Base-by-base conservation (phyloP, 768 basidiomycete species). In the Termitomyces sp. region DNA sequence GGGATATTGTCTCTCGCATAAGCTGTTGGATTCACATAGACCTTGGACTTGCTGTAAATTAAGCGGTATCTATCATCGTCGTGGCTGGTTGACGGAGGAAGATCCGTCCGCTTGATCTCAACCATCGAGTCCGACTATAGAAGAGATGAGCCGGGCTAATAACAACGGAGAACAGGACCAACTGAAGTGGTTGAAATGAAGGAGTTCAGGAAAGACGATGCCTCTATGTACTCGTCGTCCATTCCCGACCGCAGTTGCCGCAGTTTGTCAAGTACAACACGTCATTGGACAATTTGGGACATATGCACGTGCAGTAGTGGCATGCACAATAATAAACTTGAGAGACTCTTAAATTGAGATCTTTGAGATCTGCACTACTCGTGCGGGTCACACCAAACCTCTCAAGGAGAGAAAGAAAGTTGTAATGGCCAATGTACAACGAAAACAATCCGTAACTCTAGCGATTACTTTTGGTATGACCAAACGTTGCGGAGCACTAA, bases 401-500 rank as follows among this genome's bases (percentile, higher is more conserved):
- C 33, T 44, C 48, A 30, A 24, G 9, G 20, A 56, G 20, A 30
- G 9, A 33, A 53, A 60, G 55, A 48, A 47, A 30, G n/a, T 45
- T 54, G 56, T 59, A 55, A 55, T 57, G 57, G 52, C 51, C 53
- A 30, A 50, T 59, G 34, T 57, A 62, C 57, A 61, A 47, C 44
- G 56, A 43, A 43, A 54, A 46, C 47, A 61, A 53, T 52, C 37
- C 24, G 54, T 55, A 54, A 57, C 42, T 62, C 59, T 54, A 62
- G 60, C 59, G 59, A 68, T 83, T 87, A 98, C 82, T 96, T 95
- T 82, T 88, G 83, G 87, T 91, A 93, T 64, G 87, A 89, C 94
- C 94, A 98, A 72, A 94, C 93, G 75, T 93, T 93, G 73, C 92
- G 88, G 74, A 98, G 89, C 74, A 97, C 95, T 98, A 20, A 26